Percentiles rank a stretch among this genome's conserved stretches.
phyloP scores from a whole-genome alignment of 805 yeast species.

The Maudiozyma bulderi region DNA sequence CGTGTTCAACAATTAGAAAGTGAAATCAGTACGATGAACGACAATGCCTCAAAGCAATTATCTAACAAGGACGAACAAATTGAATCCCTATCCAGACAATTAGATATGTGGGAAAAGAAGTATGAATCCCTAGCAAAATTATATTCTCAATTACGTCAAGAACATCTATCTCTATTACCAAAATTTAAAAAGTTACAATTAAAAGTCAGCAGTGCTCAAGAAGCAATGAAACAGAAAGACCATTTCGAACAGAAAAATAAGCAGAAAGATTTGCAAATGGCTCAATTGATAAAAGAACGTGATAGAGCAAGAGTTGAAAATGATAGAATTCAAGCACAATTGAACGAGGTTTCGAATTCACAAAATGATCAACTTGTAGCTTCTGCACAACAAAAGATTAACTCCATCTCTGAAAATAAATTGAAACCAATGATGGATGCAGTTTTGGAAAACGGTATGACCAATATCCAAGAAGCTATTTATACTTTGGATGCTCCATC shows the following conservation, averaged over 20 bases:
- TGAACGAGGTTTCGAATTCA: not conserved
- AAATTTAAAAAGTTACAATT: constrained; percentile 76
- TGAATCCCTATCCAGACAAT: constrained; percentile 60
- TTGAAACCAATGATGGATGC: constrained; percentile 57
- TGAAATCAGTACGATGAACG: constrained; percentile 52
- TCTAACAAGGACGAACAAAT: constrained; percentile 69
- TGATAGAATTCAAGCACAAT: constrained; percentile 32
- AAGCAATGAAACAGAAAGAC: constrained; percentile 76
- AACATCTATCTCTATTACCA: constrained; percentile 69
- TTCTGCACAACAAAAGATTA: constrained; percentile 31
- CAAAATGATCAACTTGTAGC: not conserved
- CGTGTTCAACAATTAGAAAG: constrained; percentile 73
- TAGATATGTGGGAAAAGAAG: constrained; percentile 69
- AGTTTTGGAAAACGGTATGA: constrained; percentile 56
- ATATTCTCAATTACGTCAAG: constrained; percentile 85
- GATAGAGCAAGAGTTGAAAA: constrained; percentile 79
- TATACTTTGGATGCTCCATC: constrained; percentile 64
- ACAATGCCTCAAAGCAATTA: constrained; percentile 62
- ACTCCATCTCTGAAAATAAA: constrained; percentile 32
- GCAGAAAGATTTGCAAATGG: constrained; percentile 76
- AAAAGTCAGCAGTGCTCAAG: constrained; percentile 83
- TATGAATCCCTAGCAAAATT: constrained; percentile 84
- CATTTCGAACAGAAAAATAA: constrained; percentile 73
- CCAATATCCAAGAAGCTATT: constrained; percentile 60
- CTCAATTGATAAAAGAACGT: constrained; percentile 80